Evolutionary conservation across 176 grass and related monocot species (phyloP).

Genomic region (Avena sativa): DNA sequence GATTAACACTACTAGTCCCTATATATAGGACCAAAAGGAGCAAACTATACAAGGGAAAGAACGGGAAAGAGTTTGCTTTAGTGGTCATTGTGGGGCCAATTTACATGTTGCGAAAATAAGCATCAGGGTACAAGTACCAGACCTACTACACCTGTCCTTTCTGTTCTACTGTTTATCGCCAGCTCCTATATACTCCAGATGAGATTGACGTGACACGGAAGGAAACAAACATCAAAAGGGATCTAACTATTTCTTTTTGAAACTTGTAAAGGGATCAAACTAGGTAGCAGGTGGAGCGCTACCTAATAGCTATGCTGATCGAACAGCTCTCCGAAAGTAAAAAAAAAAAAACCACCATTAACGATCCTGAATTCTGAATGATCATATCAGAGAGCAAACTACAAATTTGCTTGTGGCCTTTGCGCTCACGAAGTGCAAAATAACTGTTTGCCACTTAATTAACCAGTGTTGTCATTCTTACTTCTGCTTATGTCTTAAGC

Average conservation of each 20-base stretch:
- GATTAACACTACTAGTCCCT: conserved; percentile 39
- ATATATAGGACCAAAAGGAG: conserved; percentile 17
- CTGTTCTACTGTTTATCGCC: conserved; percentile 52
- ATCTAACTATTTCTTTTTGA: conserved; percentile 34
- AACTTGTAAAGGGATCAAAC: conserved; percentile 40
- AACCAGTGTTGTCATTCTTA: too few relatives aligned
- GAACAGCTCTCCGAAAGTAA: not conserved
- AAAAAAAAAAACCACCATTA: too few relatives aligned
- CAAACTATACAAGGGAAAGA: conserved; percentile 29
- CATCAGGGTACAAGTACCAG: conserved; percentile 41
- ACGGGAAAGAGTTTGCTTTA: conserved; percentile 48
- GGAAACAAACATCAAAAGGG: conserved; percentile 50
- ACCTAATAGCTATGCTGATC: not conserved
- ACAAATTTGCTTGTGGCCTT: too few relatives aligned
- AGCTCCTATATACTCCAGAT: conserved; percentile 18
- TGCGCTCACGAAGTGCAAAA: too few relatives aligned
- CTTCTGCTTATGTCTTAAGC: too few relatives aligned
- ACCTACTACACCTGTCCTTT: conserved; percentile 41
- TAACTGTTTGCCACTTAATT: too few relatives aligned
- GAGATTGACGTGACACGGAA: conserved; percentile 44
- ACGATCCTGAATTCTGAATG: too few relatives aligned
- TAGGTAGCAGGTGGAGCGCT: conserved; percentile 35
- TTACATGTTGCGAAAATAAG: conserved; percentile 25
- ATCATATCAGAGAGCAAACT: too few relatives aligned
- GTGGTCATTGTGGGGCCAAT: conserved; percentile 54